Conservation (phyloP, 371 early-diverging fungal genomes). For the Funneliformis caledonium region DNA sequence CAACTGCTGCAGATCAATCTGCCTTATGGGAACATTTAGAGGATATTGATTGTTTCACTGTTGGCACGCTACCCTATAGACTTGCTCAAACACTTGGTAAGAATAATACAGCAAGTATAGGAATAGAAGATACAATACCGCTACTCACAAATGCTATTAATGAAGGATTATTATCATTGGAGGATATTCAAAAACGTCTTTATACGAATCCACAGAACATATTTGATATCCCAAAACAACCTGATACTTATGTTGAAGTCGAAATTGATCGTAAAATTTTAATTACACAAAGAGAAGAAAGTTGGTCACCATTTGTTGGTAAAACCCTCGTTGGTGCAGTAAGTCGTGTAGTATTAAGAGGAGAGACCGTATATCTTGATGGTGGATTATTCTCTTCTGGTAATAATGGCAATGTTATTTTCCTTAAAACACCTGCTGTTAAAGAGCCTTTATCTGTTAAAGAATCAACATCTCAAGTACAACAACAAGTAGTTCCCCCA, state of each 20-base stretch:
- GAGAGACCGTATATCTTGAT: slow-evolving; percentile 84
- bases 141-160: slow-evolving; percentile 83
- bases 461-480: slow-evolving; percentile 42
- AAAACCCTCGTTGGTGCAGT: slow-evolving; percentile 63
- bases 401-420: slow-evolving; percentile 56
- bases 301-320: slow-evolving; percentile 57
- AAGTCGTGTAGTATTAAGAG: slow-evolving; percentile 86
- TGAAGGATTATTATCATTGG: slow-evolving; percentile 78
- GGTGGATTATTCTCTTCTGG: slow-evolving; percentile 59
- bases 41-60: slow-evolving; percentile 88
- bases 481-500: slow-evolving; percentile 10
- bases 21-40: slow-evolving; percentile 81
- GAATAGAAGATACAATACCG: slow-evolving; percentile 79
- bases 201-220: slow-evolving; percentile 87
- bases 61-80: slow-evolving; percentile 73
- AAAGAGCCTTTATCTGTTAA: slow-evolving; percentile 15
- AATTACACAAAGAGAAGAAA: slow-evolving; percentile 49
- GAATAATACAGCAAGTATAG: slow-evolving; percentile 52
- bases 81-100: slow-evolving; percentile 56
- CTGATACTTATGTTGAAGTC: slow-evolving; percentile 89
- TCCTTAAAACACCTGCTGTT: slow-evolving; percentile 45
- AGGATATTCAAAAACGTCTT: slow-evolving; percentile 75
- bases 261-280: slow-evolving; percentile 65
- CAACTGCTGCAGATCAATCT: slow-evolving; percentile 61
- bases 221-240: slow-evolving; percentile 85